Evolutionary conservation across 2,329 filamentous ascomycete species (phyloP).

Genomic region (Ceratocystis eucalypticola): DNA sequence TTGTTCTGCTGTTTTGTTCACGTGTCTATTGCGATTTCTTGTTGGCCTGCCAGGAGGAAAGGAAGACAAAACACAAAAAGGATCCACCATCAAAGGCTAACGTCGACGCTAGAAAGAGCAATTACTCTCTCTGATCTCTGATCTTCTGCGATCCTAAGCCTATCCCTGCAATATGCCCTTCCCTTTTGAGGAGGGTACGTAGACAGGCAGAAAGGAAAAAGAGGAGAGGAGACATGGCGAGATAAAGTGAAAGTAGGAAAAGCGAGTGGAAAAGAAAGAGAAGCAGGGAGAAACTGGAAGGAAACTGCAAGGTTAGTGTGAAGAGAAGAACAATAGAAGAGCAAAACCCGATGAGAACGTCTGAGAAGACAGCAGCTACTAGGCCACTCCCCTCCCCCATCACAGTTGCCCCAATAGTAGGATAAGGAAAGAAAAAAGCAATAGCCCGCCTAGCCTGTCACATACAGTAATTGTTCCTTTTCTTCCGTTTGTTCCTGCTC

Average conservation of each 20-base stretch:
- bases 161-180: conserved; percentile 1
- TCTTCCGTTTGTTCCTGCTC: neutral
- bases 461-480: neutral
- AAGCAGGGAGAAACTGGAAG: neutral
- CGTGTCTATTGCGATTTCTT: neutral
- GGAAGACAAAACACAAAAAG: neutral
- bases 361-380: neutral
- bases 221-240: neutral
- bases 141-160: neutral
- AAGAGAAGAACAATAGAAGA: neutral
- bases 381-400: no score
- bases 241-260: neutral
- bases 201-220: neutral
- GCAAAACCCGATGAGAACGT: neutral
- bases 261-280: neutral
- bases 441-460: neutral
- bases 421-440: neutral
- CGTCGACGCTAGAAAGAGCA: neutral
- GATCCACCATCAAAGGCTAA: neutral
- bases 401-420: no score
- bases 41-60: neutral
- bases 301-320: neutral
- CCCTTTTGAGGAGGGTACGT: conserved; percentile 1
- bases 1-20: neutral
- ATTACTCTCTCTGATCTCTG: neutral